phyloP scores from a whole-genome alignment of 768 basidiomycete species.

The Pleurotus tuber-regium region DNA sequence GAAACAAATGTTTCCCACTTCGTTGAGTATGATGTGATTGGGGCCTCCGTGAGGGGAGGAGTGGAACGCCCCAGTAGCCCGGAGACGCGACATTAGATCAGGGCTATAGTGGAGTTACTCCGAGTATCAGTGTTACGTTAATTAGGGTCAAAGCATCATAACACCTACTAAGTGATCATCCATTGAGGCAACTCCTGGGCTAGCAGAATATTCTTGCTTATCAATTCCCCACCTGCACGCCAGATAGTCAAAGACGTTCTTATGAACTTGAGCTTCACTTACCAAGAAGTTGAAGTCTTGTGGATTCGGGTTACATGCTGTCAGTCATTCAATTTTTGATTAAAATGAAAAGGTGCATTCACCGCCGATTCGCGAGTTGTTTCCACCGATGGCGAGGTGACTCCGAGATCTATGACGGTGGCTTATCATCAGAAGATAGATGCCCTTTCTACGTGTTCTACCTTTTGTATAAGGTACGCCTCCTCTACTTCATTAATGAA shows the following conservation, averaged over 20 bases:
- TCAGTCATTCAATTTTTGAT: background rate
- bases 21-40: conserved; percentile 90
- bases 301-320: background rate
- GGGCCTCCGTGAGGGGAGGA: conserved; percentile 62
- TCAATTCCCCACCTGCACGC: conserved; percentile 71
- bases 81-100: conserved; percentile 69
- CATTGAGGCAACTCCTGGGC: conserved; percentile 70
- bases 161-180: conserved; percentile 65
- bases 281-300: conserved; percentile 79
- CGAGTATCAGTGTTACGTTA: too few relatives aligned
- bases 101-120: conserved; percentile 72
- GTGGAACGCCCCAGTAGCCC: conserved; percentile 60
- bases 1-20: conserved; percentile 40
- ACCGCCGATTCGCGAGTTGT: conserved; percentile 68
- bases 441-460: conserved; percentile 25
- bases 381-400: conserved; percentile 85
- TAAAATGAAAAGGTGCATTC: conserved; percentile 22
- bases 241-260: conserved; percentile 6
- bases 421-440: too few relatives aligned
- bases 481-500: conserved; percentile 57
- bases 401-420: conserved; percentile 58
- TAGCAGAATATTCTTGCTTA: conserved; percentile 65
- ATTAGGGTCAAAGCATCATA: too few relatives aligned
- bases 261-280: conserved; percentile 16
- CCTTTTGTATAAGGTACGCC: conserved; percentile 74